These are phyloP conservation scores for Tetradesmus lagerheimii DNA, from an alignment of 139 green algal species.

Conservation along the genomic window DNA sequence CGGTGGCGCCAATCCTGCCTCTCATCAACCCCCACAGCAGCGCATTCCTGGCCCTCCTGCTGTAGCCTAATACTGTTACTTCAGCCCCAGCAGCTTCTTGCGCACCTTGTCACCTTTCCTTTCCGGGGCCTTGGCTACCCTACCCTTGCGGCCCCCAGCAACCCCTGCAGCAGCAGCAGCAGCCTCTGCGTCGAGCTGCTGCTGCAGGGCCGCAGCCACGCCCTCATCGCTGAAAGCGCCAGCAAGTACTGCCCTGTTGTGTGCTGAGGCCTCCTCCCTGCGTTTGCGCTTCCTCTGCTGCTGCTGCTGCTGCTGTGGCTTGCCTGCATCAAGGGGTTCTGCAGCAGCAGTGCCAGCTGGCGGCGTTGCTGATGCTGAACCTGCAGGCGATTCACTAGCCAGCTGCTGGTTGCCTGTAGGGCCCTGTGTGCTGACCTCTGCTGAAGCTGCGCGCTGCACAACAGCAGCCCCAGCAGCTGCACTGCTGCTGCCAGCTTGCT, in stretches of 20 bases:
- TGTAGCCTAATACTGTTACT: neutral
- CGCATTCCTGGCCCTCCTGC: no score
- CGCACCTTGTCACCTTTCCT: conserved; percentile 27
- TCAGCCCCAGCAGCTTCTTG: conserved; percentile 23
- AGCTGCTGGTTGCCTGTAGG: no score
- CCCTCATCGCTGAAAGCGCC: neutral
- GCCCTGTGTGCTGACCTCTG: neutral
- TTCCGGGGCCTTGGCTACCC: neutral
- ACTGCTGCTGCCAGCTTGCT: neutral
- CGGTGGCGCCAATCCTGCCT: no score
- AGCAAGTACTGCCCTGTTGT: conserved; percentile 28
- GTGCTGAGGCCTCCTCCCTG: conserved; percentile 11
- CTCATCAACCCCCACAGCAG: no score
- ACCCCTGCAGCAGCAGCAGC: neutral
- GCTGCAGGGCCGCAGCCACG: conserved; percentile 28
- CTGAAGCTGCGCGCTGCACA: neutral
- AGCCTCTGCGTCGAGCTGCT: conserved; percentile 31
- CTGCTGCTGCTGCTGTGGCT: neutral
- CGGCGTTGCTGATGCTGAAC: neutral
- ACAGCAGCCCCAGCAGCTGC: neutral
- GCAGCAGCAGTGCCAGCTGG: neutral
- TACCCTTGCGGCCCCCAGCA: neutral
- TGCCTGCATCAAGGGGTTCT: neutral
- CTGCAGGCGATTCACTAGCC: neutral
- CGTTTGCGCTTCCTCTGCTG: neutral